These are phyloP conservation scores for Russula ochroleuca DNA, from an alignment of 768 basidiomycete genomes.

Conservation along the genomic window DNA sequence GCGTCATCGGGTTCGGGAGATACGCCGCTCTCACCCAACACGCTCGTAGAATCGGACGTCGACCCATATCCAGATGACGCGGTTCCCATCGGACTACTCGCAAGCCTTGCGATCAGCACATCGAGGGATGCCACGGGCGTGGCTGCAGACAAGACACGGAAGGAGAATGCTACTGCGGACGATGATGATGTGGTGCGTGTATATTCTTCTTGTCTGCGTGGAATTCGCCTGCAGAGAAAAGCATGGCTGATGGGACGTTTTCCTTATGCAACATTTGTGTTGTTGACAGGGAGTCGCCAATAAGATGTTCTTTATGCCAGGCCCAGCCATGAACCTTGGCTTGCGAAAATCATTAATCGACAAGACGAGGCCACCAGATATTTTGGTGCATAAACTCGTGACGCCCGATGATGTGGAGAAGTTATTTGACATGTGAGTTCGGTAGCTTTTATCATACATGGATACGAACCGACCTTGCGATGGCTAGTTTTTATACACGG, in stretches of 20 bases:
- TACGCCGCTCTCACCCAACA: conserved; percentile 25
- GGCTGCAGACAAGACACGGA: conserved; percentile 17
- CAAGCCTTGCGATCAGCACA: conserved; percentile 62
- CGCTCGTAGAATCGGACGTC: conserved; percentile 33
- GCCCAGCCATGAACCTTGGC: conserved; percentile 66
- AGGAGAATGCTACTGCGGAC: conserved; percentile 28
- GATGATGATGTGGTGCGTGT: conserved; percentile 33
- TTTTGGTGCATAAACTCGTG: conserved; percentile 75
- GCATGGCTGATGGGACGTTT: neutral
- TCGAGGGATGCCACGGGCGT: conserved; percentile 39
- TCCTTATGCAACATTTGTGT: too few relatives aligned
- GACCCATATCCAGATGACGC: conserved; percentile 49
- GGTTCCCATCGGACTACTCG: conserved; percentile 73
- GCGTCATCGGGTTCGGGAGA: conserved; percentile 22
- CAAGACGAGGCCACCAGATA: conserved; percentile 75
- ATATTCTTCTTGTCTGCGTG: conserved; percentile 23
- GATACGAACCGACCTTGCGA: neutral
- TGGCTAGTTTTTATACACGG: conserved; percentile 58
- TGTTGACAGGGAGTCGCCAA: conserved; percentile 67
- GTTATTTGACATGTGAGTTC: conserved; percentile 74
- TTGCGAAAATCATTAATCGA: conserved; percentile 71
- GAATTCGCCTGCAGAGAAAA: conserved; percentile 25
- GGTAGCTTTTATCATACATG: conserved; percentile 1
- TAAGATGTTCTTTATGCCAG: conserved; percentile 72
- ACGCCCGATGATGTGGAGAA: conserved; percentile 74